These are phyloP conservation scores for Protomyces gravidus DNA, from an alignment of 1,139 yeast genomes.

Conservation along the genomic window DNA sequence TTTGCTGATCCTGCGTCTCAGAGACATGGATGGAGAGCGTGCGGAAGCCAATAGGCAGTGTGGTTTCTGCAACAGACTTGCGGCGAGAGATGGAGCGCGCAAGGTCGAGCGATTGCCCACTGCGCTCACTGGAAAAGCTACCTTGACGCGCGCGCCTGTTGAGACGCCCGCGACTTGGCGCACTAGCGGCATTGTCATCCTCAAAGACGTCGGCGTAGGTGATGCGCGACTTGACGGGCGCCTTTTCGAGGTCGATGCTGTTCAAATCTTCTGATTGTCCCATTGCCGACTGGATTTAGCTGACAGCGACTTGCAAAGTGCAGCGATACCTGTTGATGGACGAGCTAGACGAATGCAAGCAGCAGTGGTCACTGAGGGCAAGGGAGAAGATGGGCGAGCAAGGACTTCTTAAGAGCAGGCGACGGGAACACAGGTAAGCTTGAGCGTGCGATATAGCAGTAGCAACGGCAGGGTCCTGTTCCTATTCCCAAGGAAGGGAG, in stretches of 20 bases:
- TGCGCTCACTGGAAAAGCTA: slow-evolving; percentile 3
- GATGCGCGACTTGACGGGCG: slow-evolving; percentile 11
- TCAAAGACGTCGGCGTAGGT: slow-evolving; percentile 21
- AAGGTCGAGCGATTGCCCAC: not conserved
- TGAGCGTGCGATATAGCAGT: too few species aligned
- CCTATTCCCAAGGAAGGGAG: too few species aligned
- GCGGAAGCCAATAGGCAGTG: slow-evolving; percentile 29
- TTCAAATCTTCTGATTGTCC: not conserved
- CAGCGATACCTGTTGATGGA: too few species aligned
- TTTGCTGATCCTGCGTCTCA: slow-evolving; percentile 24
- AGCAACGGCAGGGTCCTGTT: too few species aligned
- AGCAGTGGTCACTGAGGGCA: too few species aligned
- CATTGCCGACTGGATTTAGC: not conserved
- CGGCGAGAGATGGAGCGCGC: slow-evolving; percentile 16
- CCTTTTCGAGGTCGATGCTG: not conserved
- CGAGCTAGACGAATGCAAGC: too few species aligned
- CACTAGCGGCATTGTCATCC: slow-evolving; percentile 9
- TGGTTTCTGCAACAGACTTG: slow-evolving; percentile 24
- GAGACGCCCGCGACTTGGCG: slow-evolving; percentile 12
- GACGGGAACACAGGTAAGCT: too few species aligned
- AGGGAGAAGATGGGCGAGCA: too few species aligned
- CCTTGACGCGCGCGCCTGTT: slow-evolving; percentile 10
- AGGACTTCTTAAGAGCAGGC: too few species aligned
- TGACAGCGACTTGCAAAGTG: too few species aligned
- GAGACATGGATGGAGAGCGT: slow-evolving; percentile 29